phyloP scores from a whole-genome alignment of 2,329 filamentous ascomycete genomes.

The Thielaviopsis populi region DNA sequence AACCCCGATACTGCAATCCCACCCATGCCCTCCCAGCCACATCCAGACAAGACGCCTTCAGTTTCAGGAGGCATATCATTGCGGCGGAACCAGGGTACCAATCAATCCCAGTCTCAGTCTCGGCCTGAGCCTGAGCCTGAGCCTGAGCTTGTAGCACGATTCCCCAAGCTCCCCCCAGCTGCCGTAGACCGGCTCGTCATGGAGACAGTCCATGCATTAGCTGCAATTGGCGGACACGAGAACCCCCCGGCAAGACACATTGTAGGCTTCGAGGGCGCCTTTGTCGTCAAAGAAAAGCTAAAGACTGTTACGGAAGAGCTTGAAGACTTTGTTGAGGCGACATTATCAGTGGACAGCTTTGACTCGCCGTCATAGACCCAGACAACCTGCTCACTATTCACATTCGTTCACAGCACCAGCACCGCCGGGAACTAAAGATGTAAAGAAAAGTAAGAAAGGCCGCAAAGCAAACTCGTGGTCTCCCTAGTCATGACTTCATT shows the following conservation, averaged over 20 bases:
- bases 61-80: background rate
- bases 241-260: constrained; percentile 92
- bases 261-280: constrained; percentile 75
- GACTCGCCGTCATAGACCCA: background rate
- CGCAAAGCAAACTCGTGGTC: background rate
- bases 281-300: constrained; percentile 84
- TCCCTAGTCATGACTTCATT: background rate
- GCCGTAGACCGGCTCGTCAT: constrained; percentile 61
- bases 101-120: background rate
- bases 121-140: background rate
- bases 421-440: background rate
- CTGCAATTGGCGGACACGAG: constrained; percentile 85
- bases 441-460: background rate
- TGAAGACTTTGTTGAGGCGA: constrained; percentile 89
- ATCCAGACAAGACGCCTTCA: constrained; percentile 2
- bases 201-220: constrained; percentile 82
- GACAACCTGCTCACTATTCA: background rate
- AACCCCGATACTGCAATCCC: constrained; percentile 48
- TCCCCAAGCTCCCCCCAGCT: constrained; percentile 53
- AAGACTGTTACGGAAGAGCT: constrained; percentile 93
- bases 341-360: constrained; percentile 57
- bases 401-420: background rate
- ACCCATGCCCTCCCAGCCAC: constrained; percentile 20
- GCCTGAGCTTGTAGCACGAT: constrained; percentile 45
- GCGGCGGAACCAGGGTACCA: background rate